Base-by-base conservation (phyloP, 2,329 filamentous ascomycete species). In the Hymenotorrendiella dingleyae region DNA sequence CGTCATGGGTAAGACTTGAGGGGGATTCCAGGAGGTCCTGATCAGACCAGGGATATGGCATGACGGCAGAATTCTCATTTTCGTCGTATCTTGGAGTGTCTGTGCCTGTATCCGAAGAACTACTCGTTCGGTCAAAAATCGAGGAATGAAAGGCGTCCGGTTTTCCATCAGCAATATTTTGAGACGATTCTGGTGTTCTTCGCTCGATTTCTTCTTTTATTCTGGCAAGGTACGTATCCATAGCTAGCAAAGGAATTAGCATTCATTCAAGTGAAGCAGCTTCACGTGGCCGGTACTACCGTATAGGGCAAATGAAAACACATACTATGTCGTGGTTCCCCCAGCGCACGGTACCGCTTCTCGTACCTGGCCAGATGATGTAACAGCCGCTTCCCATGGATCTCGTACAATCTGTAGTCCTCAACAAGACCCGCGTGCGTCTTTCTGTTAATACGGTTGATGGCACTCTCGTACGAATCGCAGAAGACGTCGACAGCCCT, bases 61-160 rank as follows among this genome's bases (percentile, higher is more conserved):
- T 49, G 11, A 45, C 47, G 2, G 42, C 62, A 59, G 43, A 62
- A 5, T 44, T 21, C 12, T 40, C 27, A 32, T 22, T 22, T 11
- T 24, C 12, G 26, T 44, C 7, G 34, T 65, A 4, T 61, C 57
- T 2, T 7, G 67, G 63, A 1, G 65, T 68, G n/a, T 64, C 62
- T 1, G 70, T 67, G 17, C 69, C 67, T 4, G 64, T 64, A 44
- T 73, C 70, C 1, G 72, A 75, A 6, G 68, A 57, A 44, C 67
- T 72, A 46, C 67, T 72, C 3, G 67, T 65, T 16, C 69, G 64
- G 47, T 76, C 72, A 43, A 76, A 76, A 1, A 76, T 70, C 0
- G 71, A 75, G 1, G 62, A 54, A 22, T 66, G 62, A 22, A 59
- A 56, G 5, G 56, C 49, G 0, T 60, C 59, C 12, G 48, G 54